Evolutionary conservation across 768 basidiomycete species (phyloP).

Genomic region (Hortiboletus flavorubellus): DNA sequence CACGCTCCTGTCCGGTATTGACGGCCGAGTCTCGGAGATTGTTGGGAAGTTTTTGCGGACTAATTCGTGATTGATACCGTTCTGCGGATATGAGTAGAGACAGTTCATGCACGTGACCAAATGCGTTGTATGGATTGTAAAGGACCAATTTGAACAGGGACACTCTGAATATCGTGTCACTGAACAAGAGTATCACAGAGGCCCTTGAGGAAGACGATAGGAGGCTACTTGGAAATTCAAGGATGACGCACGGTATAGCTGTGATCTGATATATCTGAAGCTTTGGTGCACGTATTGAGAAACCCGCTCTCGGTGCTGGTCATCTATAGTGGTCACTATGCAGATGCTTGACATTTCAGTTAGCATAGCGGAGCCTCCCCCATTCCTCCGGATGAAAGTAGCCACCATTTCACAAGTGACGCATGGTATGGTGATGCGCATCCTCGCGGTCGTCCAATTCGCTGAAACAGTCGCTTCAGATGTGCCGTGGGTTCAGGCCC

Average conservation of each 20-base stretch:
- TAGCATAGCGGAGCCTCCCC: neutral
- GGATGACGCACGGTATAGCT: no score
- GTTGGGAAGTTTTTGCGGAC: neutral
- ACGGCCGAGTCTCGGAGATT: slow-evolving; percentile 20
- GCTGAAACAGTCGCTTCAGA: neutral
- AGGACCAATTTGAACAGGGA: slow-evolving; percentile 22
- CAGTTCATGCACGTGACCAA: slow-evolving; percentile 21
- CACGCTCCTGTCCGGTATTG: slow-evolving; percentile 17
- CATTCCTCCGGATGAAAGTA: neutral
- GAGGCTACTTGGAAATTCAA: no score
- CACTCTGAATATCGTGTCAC: slow-evolving; percentile 28
- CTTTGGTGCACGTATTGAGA: no score
- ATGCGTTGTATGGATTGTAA: slow-evolving; percentile 29
- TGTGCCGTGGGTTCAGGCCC: neutral
- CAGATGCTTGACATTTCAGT: neutral
- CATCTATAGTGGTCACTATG: neutral
- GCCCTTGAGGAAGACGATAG: slow-evolving; percentile 64
- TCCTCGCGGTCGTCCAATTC: neutral
- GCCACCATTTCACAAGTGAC: neutral
- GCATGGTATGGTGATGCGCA: neutral
- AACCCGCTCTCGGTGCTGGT: no score
- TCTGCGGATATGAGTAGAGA: neutral
- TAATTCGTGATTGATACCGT: neutral
- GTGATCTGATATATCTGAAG: no score
- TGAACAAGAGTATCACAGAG: slow-evolving; percentile 37